Conservation (phyloP, 305 asterid genomes). For the Nicotiana rustica region DNA sequence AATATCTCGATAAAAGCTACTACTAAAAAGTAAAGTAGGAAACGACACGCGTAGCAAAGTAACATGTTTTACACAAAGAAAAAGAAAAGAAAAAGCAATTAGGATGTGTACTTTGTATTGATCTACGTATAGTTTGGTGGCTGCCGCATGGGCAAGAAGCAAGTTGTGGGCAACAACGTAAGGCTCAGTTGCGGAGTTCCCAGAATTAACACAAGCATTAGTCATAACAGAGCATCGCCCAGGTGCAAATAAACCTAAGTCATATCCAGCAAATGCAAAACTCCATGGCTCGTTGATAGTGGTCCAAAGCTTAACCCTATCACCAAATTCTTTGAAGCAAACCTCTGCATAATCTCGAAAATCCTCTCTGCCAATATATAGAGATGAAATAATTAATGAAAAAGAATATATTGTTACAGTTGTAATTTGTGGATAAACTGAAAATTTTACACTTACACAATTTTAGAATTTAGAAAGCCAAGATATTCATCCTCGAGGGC, state of each 20-base stretch:
- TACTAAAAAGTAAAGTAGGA: too few species aligned
- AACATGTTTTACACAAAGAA: not conserved
- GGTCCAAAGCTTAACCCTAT: slow-evolving; percentile 35
- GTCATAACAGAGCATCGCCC: slow-evolving; percentile 19
- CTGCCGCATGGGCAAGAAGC: slow-evolving; percentile 23
- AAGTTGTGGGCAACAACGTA: slow-evolving; percentile 22
- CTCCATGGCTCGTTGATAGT: slow-evolving; percentile 32
- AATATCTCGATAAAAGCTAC: too few species aligned
- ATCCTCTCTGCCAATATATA: not conserved
- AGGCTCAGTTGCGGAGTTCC: slow-evolving; percentile 33
- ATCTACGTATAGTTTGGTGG: not conserved
- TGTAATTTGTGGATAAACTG: not conserved
- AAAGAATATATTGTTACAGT: not conserved
- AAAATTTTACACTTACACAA: slow-evolving; percentile 31
- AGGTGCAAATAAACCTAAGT: not conserved
- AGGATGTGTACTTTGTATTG: not conserved
- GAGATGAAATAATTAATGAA: not conserved
- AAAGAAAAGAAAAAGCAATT: not conserved
- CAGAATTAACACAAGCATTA: not conserved
- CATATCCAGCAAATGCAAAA: not conserved
- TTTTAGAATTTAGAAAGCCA: slow-evolving; percentile 25
- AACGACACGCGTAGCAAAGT: too few species aligned
- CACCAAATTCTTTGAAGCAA: slow-evolving; percentile 37
- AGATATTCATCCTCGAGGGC: slow-evolving; percentile 33
- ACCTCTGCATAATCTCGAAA: slow-evolving; percentile 17